These are phyloP conservation scores for Rhodosporidiobolus sp. DNA, from an alignment of 768 basidiomycete genomes.

Conservation along the genomic window DNA sequence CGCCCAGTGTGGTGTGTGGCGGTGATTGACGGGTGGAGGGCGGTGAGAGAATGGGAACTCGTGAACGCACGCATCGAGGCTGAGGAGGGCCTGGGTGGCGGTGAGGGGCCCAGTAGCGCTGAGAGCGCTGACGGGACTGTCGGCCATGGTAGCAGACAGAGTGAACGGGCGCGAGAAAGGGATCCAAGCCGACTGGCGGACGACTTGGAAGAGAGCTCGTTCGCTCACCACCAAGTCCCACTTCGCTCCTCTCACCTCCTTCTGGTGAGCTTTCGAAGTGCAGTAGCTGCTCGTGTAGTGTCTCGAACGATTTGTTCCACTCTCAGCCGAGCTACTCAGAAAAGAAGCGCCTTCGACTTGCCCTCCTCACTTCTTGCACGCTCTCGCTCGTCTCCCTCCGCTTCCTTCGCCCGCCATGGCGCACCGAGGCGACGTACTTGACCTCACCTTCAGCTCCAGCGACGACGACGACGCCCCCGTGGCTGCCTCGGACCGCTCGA, in stretches of 20 bases:
- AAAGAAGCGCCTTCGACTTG: not conserved
- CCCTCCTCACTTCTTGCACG: not conserved
- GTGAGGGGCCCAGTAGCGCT: constrained; percentile 5
- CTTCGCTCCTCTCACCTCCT: too few species aligned
- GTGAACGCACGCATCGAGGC: constrained; percentile 28
- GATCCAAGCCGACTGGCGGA: too few species aligned
- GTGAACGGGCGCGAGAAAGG: not conserved
- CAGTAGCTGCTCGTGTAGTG: too few species aligned
- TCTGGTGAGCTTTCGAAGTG: too few species aligned
- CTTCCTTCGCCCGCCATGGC: not conserved
- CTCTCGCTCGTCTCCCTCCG: not conserved
- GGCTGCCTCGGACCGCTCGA: not conserved
- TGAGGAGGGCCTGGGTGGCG: constrained; percentile 13
- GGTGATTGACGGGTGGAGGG: not conserved
- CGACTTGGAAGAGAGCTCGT: too few species aligned
- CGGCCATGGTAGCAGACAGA: not conserved
- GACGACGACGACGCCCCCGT: constrained; percentile 4
- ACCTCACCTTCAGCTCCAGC: constrained; percentile 12
- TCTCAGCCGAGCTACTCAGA: too few species aligned
- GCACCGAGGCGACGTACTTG: not conserved
- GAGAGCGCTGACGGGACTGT: not conserved
- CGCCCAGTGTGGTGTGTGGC: too few species aligned
- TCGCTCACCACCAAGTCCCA: too few species aligned
- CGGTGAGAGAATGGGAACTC: not conserved
- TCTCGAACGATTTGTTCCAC: too few species aligned